Conservation (phyloP, 2,329 filamentous ascomycete genomes). For the Aspergillus sp. region DNA sequence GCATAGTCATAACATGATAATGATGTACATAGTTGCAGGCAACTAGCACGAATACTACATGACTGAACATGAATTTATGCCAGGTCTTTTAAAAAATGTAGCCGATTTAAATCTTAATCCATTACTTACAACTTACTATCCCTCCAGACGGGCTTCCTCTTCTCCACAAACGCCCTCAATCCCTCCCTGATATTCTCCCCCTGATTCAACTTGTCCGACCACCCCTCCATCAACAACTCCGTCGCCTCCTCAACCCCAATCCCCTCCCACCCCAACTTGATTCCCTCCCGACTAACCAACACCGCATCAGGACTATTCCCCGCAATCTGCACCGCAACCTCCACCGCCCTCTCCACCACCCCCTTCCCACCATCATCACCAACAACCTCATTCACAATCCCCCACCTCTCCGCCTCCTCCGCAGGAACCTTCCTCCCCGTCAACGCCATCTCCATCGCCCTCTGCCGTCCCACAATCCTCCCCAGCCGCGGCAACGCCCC, state of each 20-base stretch:
- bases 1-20: slow-evolving; percentile 23
- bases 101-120: background rate
- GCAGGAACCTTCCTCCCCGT: slow-evolving; percentile 63
- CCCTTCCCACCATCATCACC: slow-evolving; percentile 11
- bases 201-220: slow-evolving; percentile 61
- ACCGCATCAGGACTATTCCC: slow-evolving; percentile 73
- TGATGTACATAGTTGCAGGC: slow-evolving; percentile 22
- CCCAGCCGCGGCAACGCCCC: slow-evolving; percentile 69
- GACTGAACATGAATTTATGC: background rate
- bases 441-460: slow-evolving; percentile 73
- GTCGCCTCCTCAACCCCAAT: slow-evolving; percentile 66
- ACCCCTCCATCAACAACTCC: slow-evolving; percentile 56
- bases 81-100: background rate
- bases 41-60: slow-evolving; percentile 14
- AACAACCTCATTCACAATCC: slow-evolving; percentile 66
- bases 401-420: slow-evolving; percentile 64
- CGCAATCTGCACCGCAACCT: slow-evolving; percentile 62
- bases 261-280: slow-evolving; percentile 72
- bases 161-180: slow-evolving; percentile 74
- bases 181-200: slow-evolving; percentile 77
- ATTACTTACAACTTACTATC: slow-evolving; percentile 39
- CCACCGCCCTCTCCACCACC: slow-evolving; percentile 51
- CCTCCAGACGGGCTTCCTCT: slow-evolving; percentile 66
- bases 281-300: slow-evolving; percentile 70
- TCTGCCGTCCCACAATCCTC: slow-evolving; percentile 65